These are phyloP conservation scores for Aspergillus bertholletiae DNA, from an alignment of 495 filamentous ascomycete genomes.

Conservation along the genomic window DNA sequence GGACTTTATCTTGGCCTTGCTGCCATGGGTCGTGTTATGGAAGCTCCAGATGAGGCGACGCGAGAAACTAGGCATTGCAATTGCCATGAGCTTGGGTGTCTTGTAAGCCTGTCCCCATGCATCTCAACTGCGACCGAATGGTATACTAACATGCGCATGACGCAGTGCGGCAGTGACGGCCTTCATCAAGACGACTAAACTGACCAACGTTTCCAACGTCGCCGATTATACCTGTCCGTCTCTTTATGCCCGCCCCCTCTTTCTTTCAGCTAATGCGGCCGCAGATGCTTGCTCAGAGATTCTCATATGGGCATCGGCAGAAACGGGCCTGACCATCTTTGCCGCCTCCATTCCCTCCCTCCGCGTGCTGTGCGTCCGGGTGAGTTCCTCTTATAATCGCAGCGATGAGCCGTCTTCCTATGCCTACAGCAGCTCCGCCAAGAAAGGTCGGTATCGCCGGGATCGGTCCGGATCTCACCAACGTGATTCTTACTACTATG, in stretches of 20 bases:
- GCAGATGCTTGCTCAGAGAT: constrained; percentile 6
- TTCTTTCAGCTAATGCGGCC: neutral
- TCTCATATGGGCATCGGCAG: constrained; percentile 22
- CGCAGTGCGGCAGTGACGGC: constrained; percentile 17
- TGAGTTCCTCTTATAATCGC: constrained; percentile 14
- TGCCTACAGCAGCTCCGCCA: neutral
- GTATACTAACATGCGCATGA: neutral
- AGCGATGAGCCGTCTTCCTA: neutral
- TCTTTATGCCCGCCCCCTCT: neutral
- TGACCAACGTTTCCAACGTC: constrained; percentile 11
- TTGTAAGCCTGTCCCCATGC: constrained; percentile 10
- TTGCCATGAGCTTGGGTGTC: constrained; percentile 26
- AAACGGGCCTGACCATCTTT: constrained; percentile 23
- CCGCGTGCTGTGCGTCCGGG: constrained; percentile 10
- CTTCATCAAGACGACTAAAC: constrained; percentile 24
- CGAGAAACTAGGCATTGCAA: constrained; percentile 20
- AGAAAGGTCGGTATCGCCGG: neutral
- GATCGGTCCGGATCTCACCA: neutral
- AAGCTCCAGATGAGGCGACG: constrained; percentile 23
- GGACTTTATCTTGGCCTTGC: constrained; percentile 24
- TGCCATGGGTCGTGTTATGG: constrained; percentile 24
- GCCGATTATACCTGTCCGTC: constrained; percentile 24
- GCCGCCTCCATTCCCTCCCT: constrained; percentile 24
- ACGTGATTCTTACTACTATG: neutral
- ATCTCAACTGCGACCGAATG: neutral